phyloP scores from a whole-genome alignment of 768 basidiomycete genomes.

The Tylopilus cervinicoccineus region DNA sequence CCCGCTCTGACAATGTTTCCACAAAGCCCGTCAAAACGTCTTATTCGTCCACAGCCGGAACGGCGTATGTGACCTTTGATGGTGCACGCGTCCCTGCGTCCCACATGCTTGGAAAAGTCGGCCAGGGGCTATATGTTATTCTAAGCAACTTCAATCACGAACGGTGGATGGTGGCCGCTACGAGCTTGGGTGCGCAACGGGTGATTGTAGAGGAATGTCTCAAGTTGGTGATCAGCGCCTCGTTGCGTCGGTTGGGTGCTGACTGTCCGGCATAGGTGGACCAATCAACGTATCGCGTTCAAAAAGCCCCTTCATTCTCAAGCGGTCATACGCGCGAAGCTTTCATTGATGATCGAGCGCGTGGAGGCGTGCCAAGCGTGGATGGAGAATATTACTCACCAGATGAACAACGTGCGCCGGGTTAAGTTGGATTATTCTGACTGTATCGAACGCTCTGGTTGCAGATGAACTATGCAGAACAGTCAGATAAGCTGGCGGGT shows the following conservation, averaged over 20 bases:
- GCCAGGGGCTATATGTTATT: conserved; percentile 79
- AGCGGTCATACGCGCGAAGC: conserved; percentile 83
- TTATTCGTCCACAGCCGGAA: conserved; percentile 90
- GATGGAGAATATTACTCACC: conserved; percentile 86
- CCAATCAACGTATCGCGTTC: conserved; percentile 84
- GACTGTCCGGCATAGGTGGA: conserved; percentile 56
- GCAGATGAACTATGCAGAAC: conserved; percentile 84
- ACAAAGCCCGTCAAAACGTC: conserved; percentile 91
- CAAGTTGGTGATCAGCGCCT: conserved; percentile 45
- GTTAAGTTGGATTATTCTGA: background rate
- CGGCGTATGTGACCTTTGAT: conserved; percentile 80
- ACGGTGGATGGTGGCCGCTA: conserved; percentile 80
- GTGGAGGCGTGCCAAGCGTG: conserved; percentile 84
- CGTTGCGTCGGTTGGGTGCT: background rate
- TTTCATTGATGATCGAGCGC: conserved; percentile 87
- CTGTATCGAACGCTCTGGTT: background rate
- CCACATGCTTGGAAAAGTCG: conserved; percentile 84
- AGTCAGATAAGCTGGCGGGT: conserved; percentile 83
- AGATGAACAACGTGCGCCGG: conserved; percentile 78
- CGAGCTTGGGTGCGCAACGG: conserved; percentile 71
- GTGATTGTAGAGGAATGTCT: conserved; percentile 85
- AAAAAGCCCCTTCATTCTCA: conserved; percentile 81
- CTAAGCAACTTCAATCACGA: conserved; percentile 89
- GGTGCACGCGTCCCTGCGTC: conserved; percentile 78
- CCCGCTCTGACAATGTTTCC: conserved; percentile 65